Evolutionary conservation across 768 basidiomycete genomes (phyloP).

Genomic region (Russula sp.): DNA sequence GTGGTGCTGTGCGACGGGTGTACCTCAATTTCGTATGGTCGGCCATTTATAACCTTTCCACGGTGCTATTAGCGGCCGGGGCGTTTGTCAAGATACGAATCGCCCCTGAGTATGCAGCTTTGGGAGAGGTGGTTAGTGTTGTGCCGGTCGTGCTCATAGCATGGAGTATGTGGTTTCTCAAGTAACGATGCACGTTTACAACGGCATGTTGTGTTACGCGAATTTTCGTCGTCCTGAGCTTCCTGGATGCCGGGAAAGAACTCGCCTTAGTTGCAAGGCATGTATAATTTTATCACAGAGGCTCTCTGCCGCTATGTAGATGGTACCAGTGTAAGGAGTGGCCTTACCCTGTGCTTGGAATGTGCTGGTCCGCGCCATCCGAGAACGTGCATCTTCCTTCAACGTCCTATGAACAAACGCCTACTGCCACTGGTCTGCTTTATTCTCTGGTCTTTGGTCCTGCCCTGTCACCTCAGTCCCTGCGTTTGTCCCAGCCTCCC

Average conservation of each 20-base stretch:
- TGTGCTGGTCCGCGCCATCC: no score
- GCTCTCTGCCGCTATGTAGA: neutral
- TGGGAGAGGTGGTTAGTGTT: constrained; percentile 39
- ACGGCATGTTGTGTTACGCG: neutral
- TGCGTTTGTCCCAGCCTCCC: no score
- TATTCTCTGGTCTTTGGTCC: no score
- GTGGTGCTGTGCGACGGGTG: constrained; percentile 31
- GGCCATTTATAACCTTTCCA: constrained; percentile 38
- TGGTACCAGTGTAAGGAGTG: no score
- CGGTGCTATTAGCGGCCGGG: constrained; percentile 44
- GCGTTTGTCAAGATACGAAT: constrained; percentile 36
- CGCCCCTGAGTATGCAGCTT: constrained; percentile 36
- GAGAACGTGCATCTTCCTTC: no score
- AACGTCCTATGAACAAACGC: no score
- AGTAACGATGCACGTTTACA: neutral
- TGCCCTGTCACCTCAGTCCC: no score
- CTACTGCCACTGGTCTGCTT: no score
- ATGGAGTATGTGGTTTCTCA: constrained; percentile 22
- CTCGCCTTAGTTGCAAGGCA: neutral
- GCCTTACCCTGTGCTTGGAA: no score
- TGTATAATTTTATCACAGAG: neutral
- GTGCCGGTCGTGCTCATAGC: constrained; percentile 36
- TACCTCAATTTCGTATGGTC: constrained; percentile 34
- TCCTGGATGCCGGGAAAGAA: neutral
- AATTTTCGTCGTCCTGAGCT: neutral